phyloP scores from a whole-genome alignment of 371 early-diverging fungal genomes.

The Cokeromyces recurvatus region DNA sequence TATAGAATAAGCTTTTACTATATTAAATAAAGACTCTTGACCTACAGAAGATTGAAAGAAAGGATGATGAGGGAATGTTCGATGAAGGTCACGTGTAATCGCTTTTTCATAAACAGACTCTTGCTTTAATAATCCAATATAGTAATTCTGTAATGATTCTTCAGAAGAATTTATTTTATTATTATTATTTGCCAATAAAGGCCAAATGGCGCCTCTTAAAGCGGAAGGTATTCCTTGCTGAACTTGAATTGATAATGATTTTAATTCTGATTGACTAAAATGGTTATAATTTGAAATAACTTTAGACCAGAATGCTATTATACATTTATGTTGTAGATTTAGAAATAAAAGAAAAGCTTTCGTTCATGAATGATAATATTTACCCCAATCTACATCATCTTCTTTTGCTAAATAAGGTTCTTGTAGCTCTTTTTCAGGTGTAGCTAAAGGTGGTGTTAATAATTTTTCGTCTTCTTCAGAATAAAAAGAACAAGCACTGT shows the following conservation, averaged over 20 bases:
- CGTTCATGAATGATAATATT: too few relatives aligned
- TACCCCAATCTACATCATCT: slow-evolving; percentile 70
- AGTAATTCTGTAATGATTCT: slow-evolving; percentile 54
- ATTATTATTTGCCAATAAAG: slow-evolving; percentile 50
- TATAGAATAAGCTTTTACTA: slow-evolving; percentile 86
- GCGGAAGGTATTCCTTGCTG: slow-evolving; percentile 83
- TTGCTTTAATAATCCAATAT: slow-evolving; percentile 60
- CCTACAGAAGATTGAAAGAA: slow-evolving; percentile 79
- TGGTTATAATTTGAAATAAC: slow-evolving; percentile 80
- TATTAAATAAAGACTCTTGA: slow-evolving; percentile 84
- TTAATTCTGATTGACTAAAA: slow-evolving; percentile 64
- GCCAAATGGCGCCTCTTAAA: slow-evolving; percentile 93
- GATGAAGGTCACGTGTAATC: slow-evolving; percentile 80
- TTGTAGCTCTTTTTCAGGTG: not conserved
- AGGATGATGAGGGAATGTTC: slow-evolving; percentile 86
- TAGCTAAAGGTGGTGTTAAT: slow-evolving; percentile 14
- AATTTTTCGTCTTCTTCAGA: slow-evolving; percentile 16
- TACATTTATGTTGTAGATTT: too few relatives aligned
- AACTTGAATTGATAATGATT: slow-evolving; percentile 61
- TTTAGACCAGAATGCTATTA: slow-evolving; percentile 86
- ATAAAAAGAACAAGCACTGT: slow-evolving; percentile 20
- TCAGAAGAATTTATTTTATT: not conserved
- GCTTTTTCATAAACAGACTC: slow-evolving; percentile 82
- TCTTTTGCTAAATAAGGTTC: not conserved
- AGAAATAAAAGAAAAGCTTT: too few relatives aligned